Evolutionary conservation across 208 protist species (phyloP).

Genomic region (Leishmania amazonensis): DNA sequence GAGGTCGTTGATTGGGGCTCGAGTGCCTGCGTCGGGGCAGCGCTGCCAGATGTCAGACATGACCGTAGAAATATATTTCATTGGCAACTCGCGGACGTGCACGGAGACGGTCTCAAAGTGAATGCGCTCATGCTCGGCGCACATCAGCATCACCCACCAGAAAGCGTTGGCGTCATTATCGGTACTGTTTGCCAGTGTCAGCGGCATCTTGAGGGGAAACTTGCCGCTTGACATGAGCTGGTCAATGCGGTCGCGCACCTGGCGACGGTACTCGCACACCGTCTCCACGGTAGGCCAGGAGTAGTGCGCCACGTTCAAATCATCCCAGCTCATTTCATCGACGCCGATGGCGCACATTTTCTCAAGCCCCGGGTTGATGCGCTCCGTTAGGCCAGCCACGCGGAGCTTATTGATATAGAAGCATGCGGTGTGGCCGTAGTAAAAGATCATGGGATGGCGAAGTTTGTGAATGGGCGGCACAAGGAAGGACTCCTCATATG

Average conservation of each 20-base stretch:
- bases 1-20: constrained; percentile 78
- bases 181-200: constrained; percentile 83
- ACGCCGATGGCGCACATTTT: constrained; percentile 96
- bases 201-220: constrained; percentile 71
- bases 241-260: constrained; percentile 79
- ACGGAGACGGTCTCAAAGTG: constrained; percentile 97
- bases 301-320: constrained; percentile 90
- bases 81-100: constrained; percentile 94
- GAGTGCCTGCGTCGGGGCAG: constrained; percentile 51
- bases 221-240: constrained; percentile 73
- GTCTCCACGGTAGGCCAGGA: constrained; percentile 87
- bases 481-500: constrained; percentile 84
- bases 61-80: constrained; percentile 64
- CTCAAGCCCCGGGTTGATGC: constrained; percentile 89
- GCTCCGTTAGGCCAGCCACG: constrained; percentile 77
- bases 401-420: constrained; percentile 97
- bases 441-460: constrained; percentile 97
- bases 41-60: constrained; percentile 79
- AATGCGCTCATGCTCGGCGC: constrained; percentile 97
- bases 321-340: constrained; percentile 98
- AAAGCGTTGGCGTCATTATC: constrained; percentile 78
- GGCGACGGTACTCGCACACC: constrained; percentile 88
- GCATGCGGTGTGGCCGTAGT: constrained; percentile 95
- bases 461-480: constrained; percentile 90
- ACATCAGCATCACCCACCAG: constrained; percentile 95